A percentile compares a stretch with the other conserved stretches of the same genome.
These are phyloP conservation scores for Aspergillus fructus DNA, from an alignment of 2,329 filamentous ascomycete species.

Conservation along the genomic window DNA sequence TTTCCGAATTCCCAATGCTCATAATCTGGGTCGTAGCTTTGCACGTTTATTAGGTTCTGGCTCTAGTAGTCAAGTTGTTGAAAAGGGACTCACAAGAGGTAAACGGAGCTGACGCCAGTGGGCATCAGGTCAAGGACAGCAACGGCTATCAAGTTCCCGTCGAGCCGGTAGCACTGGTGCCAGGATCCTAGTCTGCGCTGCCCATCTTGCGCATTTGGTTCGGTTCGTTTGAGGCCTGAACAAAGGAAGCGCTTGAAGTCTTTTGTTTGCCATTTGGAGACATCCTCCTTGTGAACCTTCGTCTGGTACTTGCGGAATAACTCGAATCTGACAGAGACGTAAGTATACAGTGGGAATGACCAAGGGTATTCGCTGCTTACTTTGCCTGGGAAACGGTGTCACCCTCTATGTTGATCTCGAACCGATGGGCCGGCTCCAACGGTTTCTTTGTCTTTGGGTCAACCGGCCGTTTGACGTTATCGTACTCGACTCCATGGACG, in stretches of 20 bases:
- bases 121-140: conserved; percentile 50
- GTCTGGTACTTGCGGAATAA: conserved; percentile 50
- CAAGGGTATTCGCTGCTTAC: conserved; percentile 23
- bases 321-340: conserved; percentile 34
- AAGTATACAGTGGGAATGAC: not conserved
- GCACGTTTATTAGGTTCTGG: conserved; percentile 1
- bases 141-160: conserved; percentile 50
- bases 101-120: conserved; percentile 50
- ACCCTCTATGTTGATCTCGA: conserved; percentile 49
- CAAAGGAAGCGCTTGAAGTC: conserved; percentile 51
- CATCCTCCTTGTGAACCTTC: conserved; percentile 46
- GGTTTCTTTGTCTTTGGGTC: conserved; percentile 45
- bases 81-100: conserved; percentile 43
- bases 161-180: conserved; percentile 52
- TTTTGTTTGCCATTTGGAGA: conserved; percentile 42
- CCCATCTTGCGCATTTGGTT: conserved; percentile 33
- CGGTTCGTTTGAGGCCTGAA: conserved; percentile 43
- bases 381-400: conserved; percentile 49
- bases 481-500: conserved; percentile 48
- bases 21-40: conserved; percentile 60
- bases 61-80: too few relatives aligned
- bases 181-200: conserved; percentile 49
- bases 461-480: conserved; percentile 42
- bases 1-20: conserved; percentile 64
- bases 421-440: conserved; percentile 50